phyloP scores from a whole-genome alignment of 768 basidiomycete genomes.

The Strobilomyces dryophilus region DNA sequence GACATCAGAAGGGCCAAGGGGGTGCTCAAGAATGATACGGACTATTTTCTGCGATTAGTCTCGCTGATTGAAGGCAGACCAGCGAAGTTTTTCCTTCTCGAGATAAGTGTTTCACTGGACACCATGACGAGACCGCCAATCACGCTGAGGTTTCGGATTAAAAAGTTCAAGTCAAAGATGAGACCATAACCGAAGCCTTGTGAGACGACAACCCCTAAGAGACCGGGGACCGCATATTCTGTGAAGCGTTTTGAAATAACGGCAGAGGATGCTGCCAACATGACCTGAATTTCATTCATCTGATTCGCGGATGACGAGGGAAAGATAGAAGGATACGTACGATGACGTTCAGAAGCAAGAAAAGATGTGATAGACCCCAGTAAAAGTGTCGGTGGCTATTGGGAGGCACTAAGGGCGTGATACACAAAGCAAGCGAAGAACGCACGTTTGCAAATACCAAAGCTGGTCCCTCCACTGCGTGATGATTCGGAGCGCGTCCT shows the following conservation, averaged over 20 bases:
- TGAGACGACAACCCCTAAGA: constrained; percentile 85
- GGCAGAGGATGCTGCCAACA: constrained; percentile 80
- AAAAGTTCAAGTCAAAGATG: constrained; percentile 99
- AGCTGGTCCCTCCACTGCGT: constrained; percentile 97
- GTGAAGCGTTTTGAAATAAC: constrained; percentile 86
- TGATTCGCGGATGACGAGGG: neutral
- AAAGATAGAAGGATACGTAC: constrained; percentile 46
- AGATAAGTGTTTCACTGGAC: constrained; percentile 92
- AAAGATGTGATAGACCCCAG: constrained; percentile 91
- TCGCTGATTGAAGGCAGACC: constrained; percentile 88
- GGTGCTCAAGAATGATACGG: constrained; percentile 24
- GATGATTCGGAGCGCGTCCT: constrained; percentile 90
- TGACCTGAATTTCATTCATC: constrained; percentile 52
- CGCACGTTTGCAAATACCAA: constrained; percentile 96
- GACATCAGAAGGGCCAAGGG: constrained; percentile 1
- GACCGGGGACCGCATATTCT: constrained; percentile 85
- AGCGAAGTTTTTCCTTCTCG: constrained; percentile 83
- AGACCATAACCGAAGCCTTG: constrained; percentile 99
- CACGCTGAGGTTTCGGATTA: constrained; percentile 97
- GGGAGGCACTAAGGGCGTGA: constrained; percentile 5
- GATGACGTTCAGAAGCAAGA: constrained; percentile 86
- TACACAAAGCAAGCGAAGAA: constrained; percentile 10
- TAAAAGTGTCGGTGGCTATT: constrained; percentile 90
- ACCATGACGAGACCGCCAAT: constrained; percentile 99
- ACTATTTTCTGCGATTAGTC: constrained; percentile 99